Evolutionary conservation across 257 asterid species (phyloP).

Genomic region (Nicotiana benthamiana): DNA sequence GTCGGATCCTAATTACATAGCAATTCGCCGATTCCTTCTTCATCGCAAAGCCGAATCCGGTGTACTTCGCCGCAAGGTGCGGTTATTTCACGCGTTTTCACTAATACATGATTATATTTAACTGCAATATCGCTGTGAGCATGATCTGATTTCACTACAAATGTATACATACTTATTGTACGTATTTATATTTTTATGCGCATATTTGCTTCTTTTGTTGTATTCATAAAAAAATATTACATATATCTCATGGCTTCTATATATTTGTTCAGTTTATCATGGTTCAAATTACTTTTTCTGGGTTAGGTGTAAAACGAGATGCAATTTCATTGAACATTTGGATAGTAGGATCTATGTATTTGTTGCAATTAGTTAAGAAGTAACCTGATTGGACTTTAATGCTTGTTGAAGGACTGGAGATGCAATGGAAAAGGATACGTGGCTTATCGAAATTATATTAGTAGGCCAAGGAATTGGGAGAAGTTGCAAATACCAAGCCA

Average conservation of each 20-base stretch:
- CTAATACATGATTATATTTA: background rate
- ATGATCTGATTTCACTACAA: background rate
- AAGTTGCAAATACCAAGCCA: constrained; percentile 38
- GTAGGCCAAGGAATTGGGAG: constrained; percentile 82
- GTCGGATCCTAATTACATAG: constrained; percentile 81
- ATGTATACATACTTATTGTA: background rate
- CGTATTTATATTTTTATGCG: background rate
- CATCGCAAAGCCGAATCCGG: constrained; percentile 77
- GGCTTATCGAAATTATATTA: constrained; percentile 77
- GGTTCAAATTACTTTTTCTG: background rate
- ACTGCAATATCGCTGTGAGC: background rate
- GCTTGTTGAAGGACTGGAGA: constrained; percentile 71
- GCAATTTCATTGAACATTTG: background rate
- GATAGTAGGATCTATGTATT: constrained; percentile 1
- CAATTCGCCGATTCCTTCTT: constrained; percentile 90
- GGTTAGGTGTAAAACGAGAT: background rate
- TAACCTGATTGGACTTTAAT: constrained; percentile 18
- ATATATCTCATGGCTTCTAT: background rate
- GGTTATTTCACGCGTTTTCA: background rate
- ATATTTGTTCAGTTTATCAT: background rate
- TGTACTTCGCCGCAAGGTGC: constrained; percentile 71
- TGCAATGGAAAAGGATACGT: constrained; percentile 88
- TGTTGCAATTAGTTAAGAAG: constrained; percentile 7
- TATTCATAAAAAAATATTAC: too few species aligned
- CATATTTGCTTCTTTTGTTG: too few species aligned